Conservation (phyloP, 2,329 filamentous ascomycete species). For the Pezizomycotina sp. region DNA sequence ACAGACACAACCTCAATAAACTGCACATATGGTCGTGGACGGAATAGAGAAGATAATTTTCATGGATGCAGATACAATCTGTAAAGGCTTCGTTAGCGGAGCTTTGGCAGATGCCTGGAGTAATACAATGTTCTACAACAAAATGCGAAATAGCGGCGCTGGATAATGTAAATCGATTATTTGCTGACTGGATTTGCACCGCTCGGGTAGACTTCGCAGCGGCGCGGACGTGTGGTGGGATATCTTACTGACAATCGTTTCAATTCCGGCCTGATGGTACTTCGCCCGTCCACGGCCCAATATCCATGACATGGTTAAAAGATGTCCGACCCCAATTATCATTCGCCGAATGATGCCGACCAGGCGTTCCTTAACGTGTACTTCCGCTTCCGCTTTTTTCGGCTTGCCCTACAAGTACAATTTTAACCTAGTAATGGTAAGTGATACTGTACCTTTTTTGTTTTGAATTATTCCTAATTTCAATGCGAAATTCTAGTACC, state of each 20-base stretch:
- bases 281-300: slow-evolving; percentile 22
- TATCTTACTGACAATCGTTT: slow-evolving; percentile 24
- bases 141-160: too few relatives aligned
- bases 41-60: slow-evolving; percentile 27
- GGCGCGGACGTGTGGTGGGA: slow-evolving; percentile 26
- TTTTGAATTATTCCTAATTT: background rate
- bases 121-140: too few relatives aligned
- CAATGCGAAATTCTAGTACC: slow-evolving; percentile 20
- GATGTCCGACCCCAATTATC: slow-evolving; percentile 24
- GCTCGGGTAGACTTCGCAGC: slow-evolving; percentile 25
- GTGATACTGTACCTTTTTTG: background rate
- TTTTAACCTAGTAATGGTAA: slow-evolving; percentile 26
- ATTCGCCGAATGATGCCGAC: slow-evolving; percentile 25
- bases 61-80: slow-evolving; percentile 25
- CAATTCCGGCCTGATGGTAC: slow-evolving; percentile 26
- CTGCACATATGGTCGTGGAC: slow-evolving; percentile 26
- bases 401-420: slow-evolving; percentile 26
- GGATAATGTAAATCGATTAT: too few relatives aligned
- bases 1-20: slow-evolving; percentile 26
- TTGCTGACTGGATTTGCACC: background rate
- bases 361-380: slow-evolving; percentile 26
- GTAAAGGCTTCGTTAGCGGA: slow-evolving; percentile 24
- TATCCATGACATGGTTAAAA: slow-evolving; percentile 24
- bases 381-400: slow-evolving; percentile 24
- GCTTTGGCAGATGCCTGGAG: slow-evolving; percentile 24